phyloP scores from a whole-genome alignment of 805 yeast genomes.

The Candida yuanshanica region DNA sequence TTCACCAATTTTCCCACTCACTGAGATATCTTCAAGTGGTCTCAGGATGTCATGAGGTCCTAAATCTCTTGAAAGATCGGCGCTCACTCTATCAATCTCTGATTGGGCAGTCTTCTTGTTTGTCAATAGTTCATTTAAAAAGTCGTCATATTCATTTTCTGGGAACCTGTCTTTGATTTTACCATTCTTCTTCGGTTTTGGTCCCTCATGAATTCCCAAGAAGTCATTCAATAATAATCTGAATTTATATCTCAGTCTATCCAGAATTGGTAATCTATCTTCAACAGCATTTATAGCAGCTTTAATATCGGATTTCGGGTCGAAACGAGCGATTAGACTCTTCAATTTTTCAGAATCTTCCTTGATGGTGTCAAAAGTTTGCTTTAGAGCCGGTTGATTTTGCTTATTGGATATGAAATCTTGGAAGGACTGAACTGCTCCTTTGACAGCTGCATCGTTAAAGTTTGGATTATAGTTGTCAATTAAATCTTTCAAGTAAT shows the following conservation, averaged over 20 bases:
- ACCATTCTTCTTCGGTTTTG: conserved; percentile 6
- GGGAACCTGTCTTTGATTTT: conserved; percentile 1
- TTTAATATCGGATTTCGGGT: background rate
- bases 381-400: background rate
- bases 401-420: conserved; percentile 30
- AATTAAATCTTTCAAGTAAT: conserved; percentile 38
- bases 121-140: conserved; percentile 11
- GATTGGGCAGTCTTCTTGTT: conserved; percentile 14
- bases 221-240: conserved; percentile 16
- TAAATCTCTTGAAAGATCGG: conserved; percentile 26
- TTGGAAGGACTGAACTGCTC: conserved; percentile 46
- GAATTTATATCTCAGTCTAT: conserved; percentile 8
- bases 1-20: conserved; percentile 52
- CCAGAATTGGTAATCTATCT: conserved; percentile 3
- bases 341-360: background rate
- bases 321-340: background rate
- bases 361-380: conserved; percentile 1
- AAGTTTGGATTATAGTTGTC: conserved; percentile 67
- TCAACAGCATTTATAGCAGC: conserved; percentile 2
- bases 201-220: conserved; percentile 12
- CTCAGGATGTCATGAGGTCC: conserved; percentile 66
- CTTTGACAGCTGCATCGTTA: conserved; percentile 68
- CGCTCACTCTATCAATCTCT: conserved; percentile 5
- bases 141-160: conserved; percentile 1
- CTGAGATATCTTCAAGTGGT: conserved; percentile 45